phyloP scores from a whole-genome alignment of 805 yeast genomes.

The Komagataella pseudopastoris region DNA sequence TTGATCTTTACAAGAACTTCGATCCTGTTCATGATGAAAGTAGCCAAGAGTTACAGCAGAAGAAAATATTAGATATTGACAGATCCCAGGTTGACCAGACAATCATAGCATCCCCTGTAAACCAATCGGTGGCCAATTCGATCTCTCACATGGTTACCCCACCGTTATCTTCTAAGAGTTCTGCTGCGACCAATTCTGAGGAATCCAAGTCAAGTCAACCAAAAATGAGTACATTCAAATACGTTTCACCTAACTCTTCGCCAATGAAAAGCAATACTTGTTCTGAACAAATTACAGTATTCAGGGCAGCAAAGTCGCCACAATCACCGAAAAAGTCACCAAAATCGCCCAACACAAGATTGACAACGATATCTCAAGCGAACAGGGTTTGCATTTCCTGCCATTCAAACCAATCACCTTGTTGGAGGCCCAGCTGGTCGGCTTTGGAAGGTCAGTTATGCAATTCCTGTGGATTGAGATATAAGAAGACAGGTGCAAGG shows the following conservation, averaged over 20 bases:
- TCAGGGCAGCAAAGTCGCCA: background rate
- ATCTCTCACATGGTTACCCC: background rate
- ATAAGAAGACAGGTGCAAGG: constrained; percentile 87
- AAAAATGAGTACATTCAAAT: background rate
- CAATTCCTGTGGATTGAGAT: constrained; percentile 90
- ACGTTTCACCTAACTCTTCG: background rate
- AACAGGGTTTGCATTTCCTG: constrained; percentile 76
- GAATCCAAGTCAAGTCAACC: background rate
- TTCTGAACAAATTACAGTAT: background rate
- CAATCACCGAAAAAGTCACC: constrained; percentile 1
- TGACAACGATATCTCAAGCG: background rate
- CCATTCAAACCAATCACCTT: constrained; percentile 82
- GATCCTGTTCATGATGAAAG: background rate
- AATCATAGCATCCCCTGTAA: background rate
- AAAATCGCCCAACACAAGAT: constrained; percentile 6
- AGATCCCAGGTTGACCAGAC: background rate
- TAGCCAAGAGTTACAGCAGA: constrained; percentile 10
- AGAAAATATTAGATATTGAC: constrained; percentile 3
- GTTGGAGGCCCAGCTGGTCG: constrained; percentile 99
- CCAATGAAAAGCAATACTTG: background rate
- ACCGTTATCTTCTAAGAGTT: constrained; percentile 4
- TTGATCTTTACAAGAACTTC: constrained; percentile 29
- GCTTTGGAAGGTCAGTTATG: constrained; percentile 86
- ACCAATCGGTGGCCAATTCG: background rate
- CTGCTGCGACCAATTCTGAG: background rate